Conservation (phyloP, 805 yeast species). For the Pichia gijzeniarum region DNA sequence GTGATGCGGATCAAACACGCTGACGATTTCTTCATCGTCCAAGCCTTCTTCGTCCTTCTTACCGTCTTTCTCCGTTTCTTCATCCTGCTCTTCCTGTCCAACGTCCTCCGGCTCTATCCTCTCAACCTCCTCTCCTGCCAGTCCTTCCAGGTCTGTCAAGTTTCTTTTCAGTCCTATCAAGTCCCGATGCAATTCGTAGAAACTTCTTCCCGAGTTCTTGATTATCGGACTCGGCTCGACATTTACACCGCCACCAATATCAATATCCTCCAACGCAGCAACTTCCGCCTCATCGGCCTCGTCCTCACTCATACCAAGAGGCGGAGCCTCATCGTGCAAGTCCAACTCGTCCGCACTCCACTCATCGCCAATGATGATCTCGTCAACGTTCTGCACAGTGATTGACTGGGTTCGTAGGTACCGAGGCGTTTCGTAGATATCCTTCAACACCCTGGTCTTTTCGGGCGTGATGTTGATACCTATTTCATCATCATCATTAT, state of each 20-base stretch:
- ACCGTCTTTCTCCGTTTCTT: constrained; percentile 14
- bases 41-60: constrained; percentile 16
- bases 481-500: too few relatives aligned
- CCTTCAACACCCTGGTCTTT: constrained; percentile 1
- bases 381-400: constrained; percentile 8
- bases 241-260: background rate
- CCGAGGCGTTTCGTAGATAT: constrained; percentile 19
- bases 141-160: constrained; percentile 6
- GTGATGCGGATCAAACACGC: constrained; percentile 8
- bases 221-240: constrained; percentile 13
- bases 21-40: constrained; percentile 2
- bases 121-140: constrained; percentile 2
- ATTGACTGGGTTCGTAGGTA: constrained; percentile 16
- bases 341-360: constrained; percentile 8
- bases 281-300: background rate
- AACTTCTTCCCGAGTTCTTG: constrained; percentile 8
- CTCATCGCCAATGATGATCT: constrained; percentile 3
- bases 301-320: background rate
- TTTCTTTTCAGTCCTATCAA: constrained; percentile 8
- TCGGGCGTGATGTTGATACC: constrained; percentile 13
- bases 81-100: constrained; percentile 6
- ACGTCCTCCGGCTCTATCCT: background rate
- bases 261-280: background rate
- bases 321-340: background rate
- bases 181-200: constrained; percentile 11